phyloP scores from a whole-genome alignment of 257 asterid species.

The Lavandula angustifolia region DNA sequence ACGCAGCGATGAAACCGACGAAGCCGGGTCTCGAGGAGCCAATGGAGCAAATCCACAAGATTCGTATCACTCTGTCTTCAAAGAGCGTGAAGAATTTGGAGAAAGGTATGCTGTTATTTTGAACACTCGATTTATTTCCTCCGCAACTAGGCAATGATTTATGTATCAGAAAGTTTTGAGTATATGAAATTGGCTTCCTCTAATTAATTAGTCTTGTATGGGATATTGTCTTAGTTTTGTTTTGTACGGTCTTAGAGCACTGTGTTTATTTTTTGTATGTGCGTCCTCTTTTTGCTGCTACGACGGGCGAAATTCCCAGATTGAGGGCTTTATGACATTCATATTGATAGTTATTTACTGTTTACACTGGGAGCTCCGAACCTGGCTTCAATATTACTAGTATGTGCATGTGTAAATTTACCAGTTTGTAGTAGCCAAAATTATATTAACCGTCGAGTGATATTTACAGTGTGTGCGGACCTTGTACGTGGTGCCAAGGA shows the following conservation, averaged over 20 bases:
- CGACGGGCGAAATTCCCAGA: background rate
- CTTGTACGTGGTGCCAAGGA: slow-evolving; percentile 74
- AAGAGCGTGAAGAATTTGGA: slow-evolving; percentile 65
- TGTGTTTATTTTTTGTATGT: background rate
- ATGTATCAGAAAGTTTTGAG: too few species aligned
- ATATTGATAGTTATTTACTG: background rate
- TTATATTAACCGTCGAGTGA: slow-evolving; percentile 15
- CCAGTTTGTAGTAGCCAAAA: background rate
- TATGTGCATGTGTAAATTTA: background rate
- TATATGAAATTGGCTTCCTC: too few species aligned
- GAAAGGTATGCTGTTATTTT: slow-evolving; percentile 41
- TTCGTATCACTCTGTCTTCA: slow-evolving; percentile 62
- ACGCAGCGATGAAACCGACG: slow-evolving; percentile 59
- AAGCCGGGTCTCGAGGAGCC: slow-evolving; percentile 59
- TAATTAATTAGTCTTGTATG: too few species aligned
- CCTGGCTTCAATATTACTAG: background rate
- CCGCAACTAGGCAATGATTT: background rate
- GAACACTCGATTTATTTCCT: background rate
- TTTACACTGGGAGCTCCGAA: background rate
- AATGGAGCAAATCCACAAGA: slow-evolving; percentile 49
- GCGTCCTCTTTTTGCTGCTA: background rate
- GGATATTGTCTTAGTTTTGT: too few species aligned
- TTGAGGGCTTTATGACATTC: background rate
- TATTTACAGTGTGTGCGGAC: slow-evolving; percentile 50
- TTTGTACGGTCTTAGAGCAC: background rate